Conservation (phyloP, 1,284 basidiomycete species). For the Boletus subluridellus region DNA sequence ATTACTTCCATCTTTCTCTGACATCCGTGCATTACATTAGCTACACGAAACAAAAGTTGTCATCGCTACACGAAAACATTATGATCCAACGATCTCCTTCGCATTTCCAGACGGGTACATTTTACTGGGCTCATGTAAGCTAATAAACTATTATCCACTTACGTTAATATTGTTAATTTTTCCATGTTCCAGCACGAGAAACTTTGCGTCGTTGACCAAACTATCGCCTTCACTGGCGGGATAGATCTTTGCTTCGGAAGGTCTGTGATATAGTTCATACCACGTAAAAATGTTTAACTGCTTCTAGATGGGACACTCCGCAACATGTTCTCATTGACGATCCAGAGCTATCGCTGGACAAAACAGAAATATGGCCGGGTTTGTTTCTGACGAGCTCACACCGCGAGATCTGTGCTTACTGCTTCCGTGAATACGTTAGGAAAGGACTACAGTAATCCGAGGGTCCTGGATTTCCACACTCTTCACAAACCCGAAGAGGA, state of each 20-base stretch:
- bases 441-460: constrained; percentile 76
- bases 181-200: constrained; percentile 82
- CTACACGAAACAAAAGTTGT: constrained; percentile 90
- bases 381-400: constrained; percentile 2
- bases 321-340: too few relatives aligned
- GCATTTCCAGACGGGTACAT: constrained; percentile 95
- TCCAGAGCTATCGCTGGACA: too few relatives aligned
- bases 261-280: too few relatives aligned
- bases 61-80: constrained; percentile 55
- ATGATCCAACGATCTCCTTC: constrained; percentile 80
- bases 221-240: constrained; percentile 70
- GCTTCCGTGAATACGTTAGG: constrained; percentile 41
- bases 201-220: constrained; percentile 94
- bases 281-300: too few relatives aligned
- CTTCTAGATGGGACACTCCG: too few relatives aligned
- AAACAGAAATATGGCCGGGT: too few relatives aligned
- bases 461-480: too few relatives aligned
- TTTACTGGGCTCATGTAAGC: constrained; percentile 95
- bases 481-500: too few relatives aligned
- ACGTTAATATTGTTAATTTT: background rate
- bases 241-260: too few relatives aligned
- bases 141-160: background rate
- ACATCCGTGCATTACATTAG: constrained; percentile 39
- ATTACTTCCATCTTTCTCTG: constrained; percentile 5
- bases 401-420: background rate